phyloP scores from a whole-genome alignment of 2,329 filamentous ascomycete genomes.

The Ophiostoma ulmi region DNA sequence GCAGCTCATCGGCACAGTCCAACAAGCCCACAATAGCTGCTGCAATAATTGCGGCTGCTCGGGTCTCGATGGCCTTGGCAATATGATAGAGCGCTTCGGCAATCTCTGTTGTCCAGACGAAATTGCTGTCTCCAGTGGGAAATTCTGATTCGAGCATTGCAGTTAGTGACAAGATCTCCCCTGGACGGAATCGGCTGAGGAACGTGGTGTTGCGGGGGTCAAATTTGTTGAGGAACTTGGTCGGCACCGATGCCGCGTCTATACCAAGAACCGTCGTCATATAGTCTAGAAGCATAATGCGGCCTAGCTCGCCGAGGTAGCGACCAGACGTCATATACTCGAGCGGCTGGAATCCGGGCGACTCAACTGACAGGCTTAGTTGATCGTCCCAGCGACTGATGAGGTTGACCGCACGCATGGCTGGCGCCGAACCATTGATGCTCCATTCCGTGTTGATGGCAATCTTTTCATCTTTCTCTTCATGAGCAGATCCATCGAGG shows the following conservation, averaged over 20 bases:
- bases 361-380: slow-evolving; percentile 62
- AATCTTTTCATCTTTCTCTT: slow-evolving; percentile 38
- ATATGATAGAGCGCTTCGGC: slow-evolving; percentile 60
- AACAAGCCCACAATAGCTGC: slow-evolving; percentile 67
- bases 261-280: slow-evolving; percentile 44
- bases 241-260: slow-evolving; percentile 46
- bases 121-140: slow-evolving; percentile 41
- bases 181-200: slow-evolving; percentile 63
- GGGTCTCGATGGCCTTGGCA: slow-evolving; percentile 62
- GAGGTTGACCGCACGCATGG: slow-evolving; percentile 57
- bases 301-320: slow-evolving; percentile 71
- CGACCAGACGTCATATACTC: slow-evolving; percentile 80
- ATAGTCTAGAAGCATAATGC: slow-evolving; percentile 64
- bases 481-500: slow-evolving; percentile 35
- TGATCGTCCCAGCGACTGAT: slow-evolving; percentile 66
- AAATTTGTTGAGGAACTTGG: slow-evolving; percentile 52
- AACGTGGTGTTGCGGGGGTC: slow-evolving; percentile 63
- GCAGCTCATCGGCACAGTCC: slow-evolving; percentile 62
- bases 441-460: slow-evolving; percentile 83
- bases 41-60: slow-evolving; percentile 69
- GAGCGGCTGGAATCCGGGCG: slow-evolving; percentile 72
- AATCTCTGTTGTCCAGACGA: slow-evolving; percentile 58
- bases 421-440: slow-evolving; percentile 67
- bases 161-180: slow-evolving; percentile 40
- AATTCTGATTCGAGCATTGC: slow-evolving; percentile 50